Conservation (phyloP, 495 filamentous ascomycete genomes). For the Physcia stellaris region DNA sequence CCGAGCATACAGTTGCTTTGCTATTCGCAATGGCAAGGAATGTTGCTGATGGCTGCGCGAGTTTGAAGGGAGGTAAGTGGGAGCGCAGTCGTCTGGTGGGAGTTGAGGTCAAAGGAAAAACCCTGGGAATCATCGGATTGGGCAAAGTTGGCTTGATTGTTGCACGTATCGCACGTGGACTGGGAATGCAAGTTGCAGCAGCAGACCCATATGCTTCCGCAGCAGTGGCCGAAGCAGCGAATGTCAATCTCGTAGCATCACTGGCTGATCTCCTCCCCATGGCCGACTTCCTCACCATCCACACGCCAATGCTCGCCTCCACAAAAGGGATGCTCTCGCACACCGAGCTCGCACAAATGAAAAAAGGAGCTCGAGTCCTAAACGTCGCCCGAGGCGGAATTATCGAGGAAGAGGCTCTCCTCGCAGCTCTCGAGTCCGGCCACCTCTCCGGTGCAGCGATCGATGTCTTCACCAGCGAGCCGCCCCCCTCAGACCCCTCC, state of each 20-base stretch:
- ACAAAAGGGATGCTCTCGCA: conserved; percentile 50
- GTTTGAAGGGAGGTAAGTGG: conserved; percentile 49
- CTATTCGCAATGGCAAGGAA: conserved; percentile 54
- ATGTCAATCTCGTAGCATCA: conserved; percentile 38
- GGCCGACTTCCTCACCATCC: conserved; percentile 58
- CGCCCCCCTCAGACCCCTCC: conserved; percentile 25
- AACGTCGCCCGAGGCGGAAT: conserved; percentile 62
- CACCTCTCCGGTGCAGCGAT: conserved; percentile 55
- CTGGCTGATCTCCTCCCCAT: conserved; percentile 40
- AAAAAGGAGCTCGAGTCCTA: conserved; percentile 42
- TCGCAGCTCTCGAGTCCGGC: conserved; percentile 48
- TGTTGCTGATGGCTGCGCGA: conserved; percentile 42
- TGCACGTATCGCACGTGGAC: conserved; percentile 50
- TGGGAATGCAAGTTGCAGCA: conserved; percentile 54
- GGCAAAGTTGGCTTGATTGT: conserved; percentile 64
- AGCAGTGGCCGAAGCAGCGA: conserved; percentile 41
- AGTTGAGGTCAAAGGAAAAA: conserved; percentile 57
- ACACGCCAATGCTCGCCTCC: conserved; percentile 55
- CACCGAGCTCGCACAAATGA: conserved; percentile 47
- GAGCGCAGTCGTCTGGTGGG: conserved; percentile 55
- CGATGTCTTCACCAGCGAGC: conserved; percentile 60
- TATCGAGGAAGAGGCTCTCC: conserved; percentile 51
- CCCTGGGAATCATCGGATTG: conserved; percentile 51
- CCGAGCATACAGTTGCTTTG: conserved; percentile 54
- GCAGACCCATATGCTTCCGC: conserved; percentile 55